Percentiles rank a stretch among this genome's conserved stretches.
These are phyloP conservation scores for Glarea lozoyensis DNA, from an alignment of 495 filamentous ascomycete species.

Conservation along the genomic window DNA sequence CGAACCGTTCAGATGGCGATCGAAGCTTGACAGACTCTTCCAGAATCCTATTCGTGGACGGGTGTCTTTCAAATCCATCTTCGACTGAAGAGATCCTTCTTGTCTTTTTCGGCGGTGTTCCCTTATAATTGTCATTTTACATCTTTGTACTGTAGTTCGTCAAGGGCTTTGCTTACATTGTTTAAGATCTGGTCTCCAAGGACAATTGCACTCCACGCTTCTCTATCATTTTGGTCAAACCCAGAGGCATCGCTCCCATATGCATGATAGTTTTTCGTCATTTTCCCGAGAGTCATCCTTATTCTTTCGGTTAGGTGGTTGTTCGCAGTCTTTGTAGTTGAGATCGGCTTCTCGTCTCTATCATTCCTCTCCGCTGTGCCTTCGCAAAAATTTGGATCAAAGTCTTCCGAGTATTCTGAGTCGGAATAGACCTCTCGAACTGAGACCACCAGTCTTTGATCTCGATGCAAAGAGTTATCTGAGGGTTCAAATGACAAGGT, in stretches of 20 bases:
- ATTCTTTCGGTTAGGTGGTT: slow-evolving; percentile 3
- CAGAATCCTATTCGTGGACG: neutral
- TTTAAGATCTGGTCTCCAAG: neutral
- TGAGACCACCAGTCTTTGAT: neutral
- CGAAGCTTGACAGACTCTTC: neutral
- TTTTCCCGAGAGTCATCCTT: slow-evolving; percentile 9
- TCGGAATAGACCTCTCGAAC: slow-evolving; percentile 2
- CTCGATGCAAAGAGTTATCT: too few relatives aligned
- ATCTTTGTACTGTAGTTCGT: too few relatives aligned
- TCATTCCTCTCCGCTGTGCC: neutral
- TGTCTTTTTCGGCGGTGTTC: too few relatives aligned
- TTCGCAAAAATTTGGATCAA: neutral
- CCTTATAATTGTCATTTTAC: too few relatives aligned
- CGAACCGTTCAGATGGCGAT: neutral
- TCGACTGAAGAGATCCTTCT: neutral
- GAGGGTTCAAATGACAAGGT: too few relatives aligned
- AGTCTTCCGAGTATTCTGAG: neutral
- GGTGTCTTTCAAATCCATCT: neutral
- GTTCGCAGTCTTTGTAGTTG: neutral
- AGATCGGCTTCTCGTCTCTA: neutral
- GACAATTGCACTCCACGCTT: slow-evolving; percentile 9
- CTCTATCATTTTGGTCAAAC: slow-evolving; percentile 5
- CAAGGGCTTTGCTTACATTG: too few relatives aligned
- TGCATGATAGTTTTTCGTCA: slow-evolving; percentile 15
- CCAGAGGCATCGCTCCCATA: neutral